phyloP scores from a whole-genome alignment of 2,329 filamentous ascomycete species.

The Scytalidium lignicola region DNA sequence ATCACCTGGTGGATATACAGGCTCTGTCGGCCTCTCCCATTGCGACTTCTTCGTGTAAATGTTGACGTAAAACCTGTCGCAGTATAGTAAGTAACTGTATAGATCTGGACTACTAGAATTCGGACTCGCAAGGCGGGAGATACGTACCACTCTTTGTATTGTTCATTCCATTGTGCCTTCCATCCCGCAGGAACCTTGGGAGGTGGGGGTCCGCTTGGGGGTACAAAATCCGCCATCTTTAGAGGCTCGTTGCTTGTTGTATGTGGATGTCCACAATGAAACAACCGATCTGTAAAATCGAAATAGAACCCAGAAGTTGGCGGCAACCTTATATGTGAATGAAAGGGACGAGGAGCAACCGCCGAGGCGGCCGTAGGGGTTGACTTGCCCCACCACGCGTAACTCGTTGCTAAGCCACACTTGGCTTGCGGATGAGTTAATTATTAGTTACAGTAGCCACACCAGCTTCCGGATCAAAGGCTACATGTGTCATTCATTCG shows the following conservation, averaged over 20 bases:
- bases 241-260: not conserved
- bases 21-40: constrained; percentile 78
- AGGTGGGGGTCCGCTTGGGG: constrained; percentile 39
- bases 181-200: constrained; percentile 67
- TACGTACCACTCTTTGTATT: constrained; percentile 77
- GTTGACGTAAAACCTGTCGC: constrained; percentile 80
- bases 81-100: constrained; percentile 10
- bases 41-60: constrained; percentile 81
- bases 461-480: too few relatives aligned
- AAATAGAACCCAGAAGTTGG: not conserved
- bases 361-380: not conserved
- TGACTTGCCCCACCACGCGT: not conserved
- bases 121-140: not conserved
- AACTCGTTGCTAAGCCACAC: not conserved
- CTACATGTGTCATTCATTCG: too few relatives aligned
- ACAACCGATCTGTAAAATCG: not conserved
- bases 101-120: not conserved
- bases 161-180: constrained; percentile 78
- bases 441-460: not conserved
- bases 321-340: not conserved
- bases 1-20: constrained; percentile 57
- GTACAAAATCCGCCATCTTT: constrained; percentile 25
- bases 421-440: not conserved
- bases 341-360: not conserved
- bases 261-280: not conserved